Conservation (phyloP, 768 basidiomycete species). For the Phanerochaete sordida region DNA sequence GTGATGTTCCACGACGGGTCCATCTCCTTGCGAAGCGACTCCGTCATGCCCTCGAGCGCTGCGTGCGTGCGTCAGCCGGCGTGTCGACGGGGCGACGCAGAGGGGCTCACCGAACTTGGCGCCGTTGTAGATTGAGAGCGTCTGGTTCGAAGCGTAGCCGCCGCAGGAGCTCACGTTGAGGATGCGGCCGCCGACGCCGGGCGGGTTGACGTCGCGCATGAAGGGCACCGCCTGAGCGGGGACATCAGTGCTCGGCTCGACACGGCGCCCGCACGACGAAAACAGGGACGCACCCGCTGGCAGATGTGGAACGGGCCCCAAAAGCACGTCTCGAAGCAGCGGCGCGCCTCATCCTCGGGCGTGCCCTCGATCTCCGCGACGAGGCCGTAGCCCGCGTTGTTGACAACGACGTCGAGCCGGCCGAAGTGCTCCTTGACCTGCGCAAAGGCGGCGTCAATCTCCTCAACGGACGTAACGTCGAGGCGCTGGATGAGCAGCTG, state of each 20-base stretch:
- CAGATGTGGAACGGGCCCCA: slow-evolving; percentile 15
- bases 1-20: slow-evolving; percentile 47
- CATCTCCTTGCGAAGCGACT: slow-evolving; percentile 36
- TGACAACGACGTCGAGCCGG: slow-evolving; percentile 43
- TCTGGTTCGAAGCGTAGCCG: slow-evolving; percentile 2
- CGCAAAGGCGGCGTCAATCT: slow-evolving; percentile 34
- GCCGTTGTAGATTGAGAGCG: slow-evolving; percentile 6
- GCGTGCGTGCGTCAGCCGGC: neutral
- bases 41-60: slow-evolving; percentile 36
- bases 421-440: slow-evolving; percentile 34
- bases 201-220: slow-evolving; percentile 38
- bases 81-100: neutral
- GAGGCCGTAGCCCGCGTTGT: slow-evolving; percentile 35
- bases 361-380: slow-evolving; percentile 36
- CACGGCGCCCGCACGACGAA: neutral
- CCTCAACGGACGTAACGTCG: slow-evolving; percentile 33
- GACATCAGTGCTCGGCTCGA: slow-evolving; percentile 5
- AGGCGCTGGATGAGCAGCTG: slow-evolving; percentile 35
- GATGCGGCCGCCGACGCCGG: slow-evolving; percentile 24
- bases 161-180: slow-evolving; percentile 4
- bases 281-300: neutral
- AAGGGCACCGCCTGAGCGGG: slow-evolving; percentile 17
- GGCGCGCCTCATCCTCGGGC: slow-evolving; percentile 29
- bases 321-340: slow-evolving; percentile 34
- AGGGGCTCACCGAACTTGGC: slow-evolving; percentile 12